Evolutionary conservation across 2,329 filamentous ascomycete genomes (phyloP), one percentile per base, ranked within the genome.

Genomic region (Colletotrichum tropicicola): DNA sequence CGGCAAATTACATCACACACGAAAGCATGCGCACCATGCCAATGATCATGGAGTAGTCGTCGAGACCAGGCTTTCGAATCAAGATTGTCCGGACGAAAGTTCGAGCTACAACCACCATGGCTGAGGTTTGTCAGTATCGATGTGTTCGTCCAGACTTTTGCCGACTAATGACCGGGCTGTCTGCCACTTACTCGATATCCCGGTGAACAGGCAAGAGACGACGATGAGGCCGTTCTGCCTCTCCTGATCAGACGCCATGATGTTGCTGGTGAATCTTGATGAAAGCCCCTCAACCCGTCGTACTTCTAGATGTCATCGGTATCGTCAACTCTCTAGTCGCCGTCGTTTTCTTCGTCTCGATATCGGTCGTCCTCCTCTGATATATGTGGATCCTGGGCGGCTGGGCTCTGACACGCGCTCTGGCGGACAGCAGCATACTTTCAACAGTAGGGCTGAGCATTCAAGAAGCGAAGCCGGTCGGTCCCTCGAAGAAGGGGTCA

Each of bases 151-250:
- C 1, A 13, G 30, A 13, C 3, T 12, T 4, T 10, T 23, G n/a
- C n/a, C n/a, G n/a, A n/a, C n/a, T n/a, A n/a, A n/a, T 6, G 10
- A 51, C n/a, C 3, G 8, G 1, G 21, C 6, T 10, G 17, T 37
- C 5, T 8, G 6, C 8, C 5, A 53, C 67, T 37, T 63, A 71
- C 69, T 59, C 8, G 70, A 64, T 4, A 70, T 43, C 4, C 37
- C 41, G 1, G 67, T 70, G 43, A 70, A 63, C 17, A 69, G 62
- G 9, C 59, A 59, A 23, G 66, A 51, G 10, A 60, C 55, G 13
- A 70, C 67, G 30, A 70, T 49, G 12, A 68, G 61, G 49, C 65
- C 62, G 48, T 71, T 49, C 52, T 71, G 70, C 30, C 70, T 62
- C 44, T 66, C 59, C 39, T 68, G 68, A 37, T 69, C 59, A 8